Evolutionary conservation across 2,329 filamentous ascomycete genomes (phyloP).

Genomic region (Trichoderma koningii): DNA sequence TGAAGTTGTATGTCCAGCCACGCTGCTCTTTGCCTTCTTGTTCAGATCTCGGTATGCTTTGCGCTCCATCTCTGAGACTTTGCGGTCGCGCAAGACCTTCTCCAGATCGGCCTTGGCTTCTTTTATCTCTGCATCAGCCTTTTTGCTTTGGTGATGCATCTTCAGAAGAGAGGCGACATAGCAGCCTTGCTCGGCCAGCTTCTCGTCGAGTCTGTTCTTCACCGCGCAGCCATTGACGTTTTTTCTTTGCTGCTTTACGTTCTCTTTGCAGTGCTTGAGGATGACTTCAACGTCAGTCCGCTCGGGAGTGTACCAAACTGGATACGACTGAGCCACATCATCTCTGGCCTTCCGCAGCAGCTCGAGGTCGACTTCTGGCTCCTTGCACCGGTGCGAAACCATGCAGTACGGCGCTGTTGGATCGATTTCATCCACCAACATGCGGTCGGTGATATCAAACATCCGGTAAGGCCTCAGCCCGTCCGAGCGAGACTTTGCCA

Average conservation of each 20-base stretch:
- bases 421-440: constrained; percentile 17
- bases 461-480: constrained; percentile 14
- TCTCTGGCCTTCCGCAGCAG: not conserved
- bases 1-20: not conserved
- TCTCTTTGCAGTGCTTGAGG: constrained; percentile 17
- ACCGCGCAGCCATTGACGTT: constrained; percentile 12
- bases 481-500: not conserved
- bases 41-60: constrained; percentile 7
- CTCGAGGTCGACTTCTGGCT: constrained; percentile 17
- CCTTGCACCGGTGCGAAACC: constrained; percentile 27
- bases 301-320: constrained; percentile 5
- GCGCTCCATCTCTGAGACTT: constrained; percentile 5
- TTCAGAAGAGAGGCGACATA: constrained; percentile 12
- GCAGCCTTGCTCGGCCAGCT: constrained; percentile 3
- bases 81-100: not conserved
- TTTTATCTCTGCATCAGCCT: not conserved
- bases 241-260: constrained; percentile 8
- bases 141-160: constrained; percentile 14
- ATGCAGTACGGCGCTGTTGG: constrained; percentile 22
- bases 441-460: constrained; percentile 17
- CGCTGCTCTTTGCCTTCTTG: not conserved
- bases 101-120: constrained; percentile 3
- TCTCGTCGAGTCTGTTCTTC: constrained; percentile 8
- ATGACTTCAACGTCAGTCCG: constrained; percentile 18
- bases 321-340: not conserved